A percentile compares a stretch with the other conserved stretches of the same genome.
Conservation (phyloP, 208 protist genomes). For the Blastocrithidia nonstop region DNA sequence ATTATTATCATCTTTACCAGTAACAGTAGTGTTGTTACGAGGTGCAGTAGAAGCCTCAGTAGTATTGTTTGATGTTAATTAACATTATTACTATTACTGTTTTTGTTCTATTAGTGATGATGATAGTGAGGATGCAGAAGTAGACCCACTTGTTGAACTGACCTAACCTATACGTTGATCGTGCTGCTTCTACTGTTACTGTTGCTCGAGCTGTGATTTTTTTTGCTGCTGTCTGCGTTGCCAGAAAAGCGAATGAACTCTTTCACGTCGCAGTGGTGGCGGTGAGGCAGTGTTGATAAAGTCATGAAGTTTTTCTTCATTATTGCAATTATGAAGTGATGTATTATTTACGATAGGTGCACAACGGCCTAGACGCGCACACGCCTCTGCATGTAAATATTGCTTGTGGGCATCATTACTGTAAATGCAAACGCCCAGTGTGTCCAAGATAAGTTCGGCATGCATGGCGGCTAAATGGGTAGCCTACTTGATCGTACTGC, state of each 20-base stretch:
- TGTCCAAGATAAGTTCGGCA: conserved; percentile 78
- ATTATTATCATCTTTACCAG: too few relatives aligned
- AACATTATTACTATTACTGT: too few relatives aligned
- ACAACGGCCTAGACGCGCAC: conserved; percentile 41
- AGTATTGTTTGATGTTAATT: too few relatives aligned
- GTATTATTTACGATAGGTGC: too few relatives aligned
- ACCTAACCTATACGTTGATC: too few relatives aligned
- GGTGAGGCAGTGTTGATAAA: conserved; percentile 36
- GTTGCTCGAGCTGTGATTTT: background rate
- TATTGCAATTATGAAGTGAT: too few relatives aligned
- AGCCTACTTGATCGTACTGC: conserved; percentile 32
- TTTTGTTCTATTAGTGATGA: too few relatives aligned
- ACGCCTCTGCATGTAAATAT: conserved; percentile 30
- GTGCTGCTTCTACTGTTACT: background rate
- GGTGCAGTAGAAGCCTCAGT: too few relatives aligned
- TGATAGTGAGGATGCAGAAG: too few relatives aligned
- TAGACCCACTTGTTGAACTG: too few relatives aligned
- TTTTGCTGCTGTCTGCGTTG: conserved; percentile 13
- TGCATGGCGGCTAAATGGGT: conserved; percentile 76
- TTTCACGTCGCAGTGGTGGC: conserved; percentile 56
- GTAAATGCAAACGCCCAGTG: conserved; percentile 70
- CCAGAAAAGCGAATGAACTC: conserved; percentile 45
- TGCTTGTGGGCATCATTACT: conserved; percentile 30
- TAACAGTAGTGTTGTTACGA: too few relatives aligned
- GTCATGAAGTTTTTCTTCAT: conserved; percentile 2